phyloP scores from a whole-genome alignment of 2,329 filamentous ascomycete species.

The Leptosphaerulina australis region DNA sequence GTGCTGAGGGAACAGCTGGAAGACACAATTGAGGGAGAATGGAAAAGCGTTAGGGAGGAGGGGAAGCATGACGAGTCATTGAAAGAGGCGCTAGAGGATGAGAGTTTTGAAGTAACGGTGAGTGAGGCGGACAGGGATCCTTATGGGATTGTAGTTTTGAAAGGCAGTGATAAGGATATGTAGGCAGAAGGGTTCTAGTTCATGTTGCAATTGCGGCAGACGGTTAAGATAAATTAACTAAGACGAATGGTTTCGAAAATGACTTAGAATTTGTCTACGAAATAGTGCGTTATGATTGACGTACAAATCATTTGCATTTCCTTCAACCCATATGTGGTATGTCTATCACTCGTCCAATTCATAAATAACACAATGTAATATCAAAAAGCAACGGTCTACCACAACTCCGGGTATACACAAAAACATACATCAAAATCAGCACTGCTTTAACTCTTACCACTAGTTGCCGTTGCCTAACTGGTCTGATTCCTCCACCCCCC shows the following conservation, averaged over 20 bases:
- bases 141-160: slow-evolving; percentile 68
- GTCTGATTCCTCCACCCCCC: neutral
- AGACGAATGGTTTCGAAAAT: too few species aligned
- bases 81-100: slow-evolving; percentile 58
- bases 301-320: too few species aligned
- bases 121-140: slow-evolving; percentile 86
- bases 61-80: slow-evolving; percentile 51
- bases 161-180: slow-evolving; percentile 30
- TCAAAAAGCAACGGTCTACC: neutral
- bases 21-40: slow-evolving; percentile 62
- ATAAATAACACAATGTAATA: neutral
- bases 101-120: slow-evolving; percentile 68
- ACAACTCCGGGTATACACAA: neutral
- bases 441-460: neutral
- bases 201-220: too few species aligned
- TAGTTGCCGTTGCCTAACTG: neutral
- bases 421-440: neutral
- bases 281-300: too few species aligned
- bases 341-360: too few species aligned
- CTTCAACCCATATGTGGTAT: too few species aligned
- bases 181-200: too few species aligned
- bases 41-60: slow-evolving; percentile 56
- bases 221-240: too few species aligned
- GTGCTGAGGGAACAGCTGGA: slow-evolving; percentile 72
- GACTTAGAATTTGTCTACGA: too few species aligned